Conservation (phyloP, 108 stramenopile genomes). For the Skeletonema marinoi region DNA sequence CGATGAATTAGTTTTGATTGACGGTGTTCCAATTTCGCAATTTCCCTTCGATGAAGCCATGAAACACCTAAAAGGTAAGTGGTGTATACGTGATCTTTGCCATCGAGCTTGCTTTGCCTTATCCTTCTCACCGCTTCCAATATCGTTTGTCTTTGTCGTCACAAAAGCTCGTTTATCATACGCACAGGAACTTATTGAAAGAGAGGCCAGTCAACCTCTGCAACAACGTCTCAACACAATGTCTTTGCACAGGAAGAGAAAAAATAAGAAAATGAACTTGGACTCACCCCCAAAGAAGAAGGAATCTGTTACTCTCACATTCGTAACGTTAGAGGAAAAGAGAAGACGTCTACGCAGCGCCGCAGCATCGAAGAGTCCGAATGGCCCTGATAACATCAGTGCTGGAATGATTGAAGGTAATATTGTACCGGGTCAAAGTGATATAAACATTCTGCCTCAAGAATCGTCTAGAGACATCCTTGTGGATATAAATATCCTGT, state of each 20-base stretch:
- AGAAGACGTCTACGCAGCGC: slow-evolving; percentile 75
- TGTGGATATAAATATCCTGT: slow-evolving; percentile 85
- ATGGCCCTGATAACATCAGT: neutral
- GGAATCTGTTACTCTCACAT: slow-evolving; percentile 65
- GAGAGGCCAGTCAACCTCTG: neutral
- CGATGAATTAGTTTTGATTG: slow-evolving; percentile 88
- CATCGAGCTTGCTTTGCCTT: neutral
- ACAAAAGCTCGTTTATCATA: slow-evolving; percentile 15
- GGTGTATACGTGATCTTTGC: neutral
- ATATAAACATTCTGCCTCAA: neutral
- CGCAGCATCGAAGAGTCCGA: slow-evolving; percentile 30
- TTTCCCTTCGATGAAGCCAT: slow-evolving; percentile 87
- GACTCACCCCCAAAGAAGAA: slow-evolving; percentile 6
- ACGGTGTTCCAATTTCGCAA: slow-evolving; percentile 65
- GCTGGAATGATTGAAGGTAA: slow-evolving; percentile 10
- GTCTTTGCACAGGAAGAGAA: slow-evolving; percentile 15
- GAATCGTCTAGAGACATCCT: slow-evolving; percentile 35
- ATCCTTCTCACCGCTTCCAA: neutral
- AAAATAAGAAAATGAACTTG: slow-evolving; percentile 1
- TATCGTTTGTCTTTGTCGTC: neutral
- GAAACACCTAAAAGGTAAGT: slow-evolving; percentile 62
- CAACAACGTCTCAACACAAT: slow-evolving; percentile 4
- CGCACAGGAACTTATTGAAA: slow-evolving; percentile 9
- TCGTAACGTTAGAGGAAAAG: slow-evolving; percentile 90
- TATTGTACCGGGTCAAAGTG: neutral